These are phyloP conservation scores for Auriculariales sp. DNA, from an alignment of 768 basidiomycete species.

Conservation along the genomic window DNA sequence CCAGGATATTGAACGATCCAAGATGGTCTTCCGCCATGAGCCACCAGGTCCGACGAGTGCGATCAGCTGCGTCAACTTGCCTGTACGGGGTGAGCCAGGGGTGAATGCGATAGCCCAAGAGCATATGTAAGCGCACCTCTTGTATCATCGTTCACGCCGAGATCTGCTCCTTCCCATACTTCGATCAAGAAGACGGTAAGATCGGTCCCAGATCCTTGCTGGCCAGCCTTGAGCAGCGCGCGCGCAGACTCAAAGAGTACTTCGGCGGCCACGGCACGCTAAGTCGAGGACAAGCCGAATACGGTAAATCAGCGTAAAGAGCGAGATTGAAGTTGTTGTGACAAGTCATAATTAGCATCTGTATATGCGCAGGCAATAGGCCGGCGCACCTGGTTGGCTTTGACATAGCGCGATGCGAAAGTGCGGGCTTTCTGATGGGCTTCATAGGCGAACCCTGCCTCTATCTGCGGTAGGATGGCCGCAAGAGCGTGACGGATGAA, in stretches of 20 bases:
- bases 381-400: too few relatives aligned
- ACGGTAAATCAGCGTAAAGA: too few relatives aligned
- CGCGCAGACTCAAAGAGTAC: constrained; percentile 83
- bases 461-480: constrained; percentile 61
- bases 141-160: constrained; percentile 59
- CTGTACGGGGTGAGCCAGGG: constrained; percentile 22
- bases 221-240: constrained; percentile 76
- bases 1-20: constrained; percentile 64
- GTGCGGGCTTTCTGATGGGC: constrained; percentile 96
- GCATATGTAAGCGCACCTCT: constrained; percentile 41
- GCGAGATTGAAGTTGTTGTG: too few relatives aligned
- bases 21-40: constrained; percentile 80
- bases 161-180: constrained; percentile 64
- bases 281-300: too few relatives aligned
- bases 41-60: constrained; percentile 69
- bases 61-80: constrained; percentile 80
- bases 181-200: constrained; percentile 66
- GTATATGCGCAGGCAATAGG: too few relatives aligned
- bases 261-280: constrained; percentile 79
- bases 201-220: constrained; percentile 85
- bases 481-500: constrained; percentile 36
- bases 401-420: constrained; percentile 77
- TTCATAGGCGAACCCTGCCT: constrained; percentile 63
- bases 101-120: constrained; percentile 3
- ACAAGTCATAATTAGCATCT: too few relatives aligned